phyloP scores from a whole-genome alignment of 202 grass and related monocot species.

The Setaria italica region DNA sequence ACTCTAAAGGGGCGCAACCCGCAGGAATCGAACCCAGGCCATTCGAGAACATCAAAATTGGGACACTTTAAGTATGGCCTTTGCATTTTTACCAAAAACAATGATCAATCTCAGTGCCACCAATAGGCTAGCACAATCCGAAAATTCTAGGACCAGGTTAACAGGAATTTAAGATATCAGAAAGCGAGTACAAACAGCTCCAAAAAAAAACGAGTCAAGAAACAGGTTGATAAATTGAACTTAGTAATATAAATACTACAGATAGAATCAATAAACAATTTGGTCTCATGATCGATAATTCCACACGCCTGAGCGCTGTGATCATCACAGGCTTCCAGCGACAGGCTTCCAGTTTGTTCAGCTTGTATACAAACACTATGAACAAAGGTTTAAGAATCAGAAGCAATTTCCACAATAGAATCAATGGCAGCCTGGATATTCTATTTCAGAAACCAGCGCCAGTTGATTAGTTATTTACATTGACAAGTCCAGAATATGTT shows the following conservation, averaged over 20 bases:
- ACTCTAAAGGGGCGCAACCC: too few species aligned
- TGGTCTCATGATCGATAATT: slow-evolving; percentile 31
- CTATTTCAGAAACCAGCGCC: slow-evolving; percentile 13
- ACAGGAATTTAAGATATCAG: background rate
- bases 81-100: background rate
- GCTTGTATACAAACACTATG: slow-evolving; percentile 48
- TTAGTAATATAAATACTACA: background rate
- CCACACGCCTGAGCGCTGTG: background rate
- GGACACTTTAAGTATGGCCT: background rate
- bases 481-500: slow-evolving; percentile 4
- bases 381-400: slow-evolving; percentile 33
- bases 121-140: background rate
- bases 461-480: slow-evolving; percentile 56
- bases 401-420: slow-evolving; percentile 8
- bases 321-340: slow-evolving; percentile 10
- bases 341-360: slow-evolving; percentile 29
- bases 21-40: too few species aligned
- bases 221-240: background rate
- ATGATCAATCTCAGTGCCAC: background rate
- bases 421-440: slow-evolving; percentile 14
- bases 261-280: slow-evolving; percentile 26
- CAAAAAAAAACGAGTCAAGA: background rate
- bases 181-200: background rate
- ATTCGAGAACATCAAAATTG: background rate
- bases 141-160: background rate